Conservation (phyloP, 352 stramenopile genomes). For the Phytophthora sansomeana region DNA sequence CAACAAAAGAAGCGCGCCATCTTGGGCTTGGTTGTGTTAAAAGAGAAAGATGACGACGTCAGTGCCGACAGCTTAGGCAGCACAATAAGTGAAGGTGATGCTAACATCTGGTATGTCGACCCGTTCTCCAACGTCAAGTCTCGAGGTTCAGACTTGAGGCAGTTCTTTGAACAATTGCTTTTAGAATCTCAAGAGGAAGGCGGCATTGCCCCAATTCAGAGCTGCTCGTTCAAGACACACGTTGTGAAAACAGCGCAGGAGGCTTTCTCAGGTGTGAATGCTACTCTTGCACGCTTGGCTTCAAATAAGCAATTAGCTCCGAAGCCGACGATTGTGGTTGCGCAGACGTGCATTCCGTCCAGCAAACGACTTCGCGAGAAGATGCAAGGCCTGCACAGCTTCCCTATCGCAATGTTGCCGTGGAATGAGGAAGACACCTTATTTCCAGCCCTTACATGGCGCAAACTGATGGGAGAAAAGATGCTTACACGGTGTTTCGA, state of each 20-base stretch:
- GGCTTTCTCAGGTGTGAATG: constrained; percentile 90
- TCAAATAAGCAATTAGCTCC: constrained; percentile 83
- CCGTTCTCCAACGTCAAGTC: constrained; percentile 66
- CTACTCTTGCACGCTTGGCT: constrained; percentile 79
- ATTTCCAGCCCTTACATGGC: constrained; percentile 96
- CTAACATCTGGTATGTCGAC: constrained; percentile 74
- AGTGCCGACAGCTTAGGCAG: constrained; percentile 12
- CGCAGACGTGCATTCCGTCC: constrained; percentile 68
- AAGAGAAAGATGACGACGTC: constrained; percentile 42
- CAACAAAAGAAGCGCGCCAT: constrained; percentile 76
- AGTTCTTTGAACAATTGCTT: constrained; percentile 63
- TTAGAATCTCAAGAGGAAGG: constrained; percentile 48
- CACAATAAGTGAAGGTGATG: constrained; percentile 49
- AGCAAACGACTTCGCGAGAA: constrained; percentile 73
- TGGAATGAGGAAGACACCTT: constrained; percentile 79
- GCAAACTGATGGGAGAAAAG: constrained; percentile 82
- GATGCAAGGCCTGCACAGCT: constrained; percentile 92
- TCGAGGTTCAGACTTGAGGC: constrained; percentile 55
- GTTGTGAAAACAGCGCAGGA: constrained; percentile 83
- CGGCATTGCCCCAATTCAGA: constrained; percentile 42
- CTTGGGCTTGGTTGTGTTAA: constrained; percentile 56
- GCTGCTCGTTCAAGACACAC: constrained; percentile 65
- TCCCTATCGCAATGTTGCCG: constrained; percentile 92
- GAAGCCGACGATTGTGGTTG: constrained; percentile 91
- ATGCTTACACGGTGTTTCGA: constrained; percentile 81